Evolutionary conservation across 768 basidiomycete genomes (phyloP), one percentile per base, ranked within the genome.

Genomic region (Lentinula sp.): DNA sequence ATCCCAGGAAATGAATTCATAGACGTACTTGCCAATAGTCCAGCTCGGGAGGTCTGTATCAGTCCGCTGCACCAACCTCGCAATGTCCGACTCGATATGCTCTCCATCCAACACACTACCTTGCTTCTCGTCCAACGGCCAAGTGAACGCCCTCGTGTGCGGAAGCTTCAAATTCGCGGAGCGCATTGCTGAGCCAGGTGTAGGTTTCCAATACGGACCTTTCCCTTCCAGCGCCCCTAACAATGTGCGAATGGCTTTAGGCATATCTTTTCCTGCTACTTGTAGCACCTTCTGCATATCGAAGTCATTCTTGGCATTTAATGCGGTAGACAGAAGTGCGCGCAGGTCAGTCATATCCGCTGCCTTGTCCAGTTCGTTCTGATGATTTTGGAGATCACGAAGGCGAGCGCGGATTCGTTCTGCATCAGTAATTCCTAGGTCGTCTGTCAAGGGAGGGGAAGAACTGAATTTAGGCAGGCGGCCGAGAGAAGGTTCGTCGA

Each of bases 231-330:
- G 71, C 1, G 76, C 77, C n/a, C 80, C 68, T 65, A 80, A 79
- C 3, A 83, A 69, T 4, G 81, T 79, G 68, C 79, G 79, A 68
- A 82, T 75, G 12, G 80, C 79, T 68, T 83, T 81, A 10, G 78
- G 78, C 68, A 81, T 76, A 65, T 81, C 78, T 56, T 77, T 74
- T 13, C 75, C 70, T 35, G 73, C 69, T 54, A 78, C 71, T 59
- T 79, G 72, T 16, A 81, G 70, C n/a, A 77, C 69, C 37, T 69
- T 68, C 51, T 80, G 70, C 73, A 81, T 75, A 53, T 73, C 70
- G 10, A 67, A 68, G 64, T 82, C 81, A 58, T 69, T 74, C 62
- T 74, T 72, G 15, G 73, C 64, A 39, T 68, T 59, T 7, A 78
- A 68, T 13, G 79, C 79, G 2, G 65, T 62, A 36, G 73, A 72